Conservation (phyloP, 257 asterid species). For the Nicotiana tomentosiformis region DNA sequence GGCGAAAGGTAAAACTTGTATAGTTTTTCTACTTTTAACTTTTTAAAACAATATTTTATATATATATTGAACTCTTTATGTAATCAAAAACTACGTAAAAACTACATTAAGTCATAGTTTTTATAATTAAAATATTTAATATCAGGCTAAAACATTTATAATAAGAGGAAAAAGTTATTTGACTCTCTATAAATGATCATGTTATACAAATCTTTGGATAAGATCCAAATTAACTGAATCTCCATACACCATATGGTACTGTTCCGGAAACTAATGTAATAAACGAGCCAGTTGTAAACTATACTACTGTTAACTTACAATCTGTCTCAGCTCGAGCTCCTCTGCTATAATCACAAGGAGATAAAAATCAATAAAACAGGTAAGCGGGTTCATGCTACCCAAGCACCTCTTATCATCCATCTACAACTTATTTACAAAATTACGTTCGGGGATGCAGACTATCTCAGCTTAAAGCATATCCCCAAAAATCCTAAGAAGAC, state of each 20-base stretch:
- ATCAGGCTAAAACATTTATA: not conserved
- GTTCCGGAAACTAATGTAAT: not conserved
- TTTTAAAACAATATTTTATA: too few relatives aligned
- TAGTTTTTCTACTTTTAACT: too few relatives aligned
- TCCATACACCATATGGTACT: not conserved
- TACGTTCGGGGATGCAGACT: not conserved
- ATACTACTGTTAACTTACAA: not conserved
- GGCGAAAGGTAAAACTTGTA: too few relatives aligned
- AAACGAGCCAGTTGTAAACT: not conserved
- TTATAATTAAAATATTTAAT: not conserved
- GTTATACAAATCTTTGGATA: not conserved
- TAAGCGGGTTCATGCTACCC: not conserved
- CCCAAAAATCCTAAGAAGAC: conserved; percentile 33
- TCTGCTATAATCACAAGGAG: not conserved
- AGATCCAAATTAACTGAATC: not conserved
- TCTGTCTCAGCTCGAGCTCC: not conserved
- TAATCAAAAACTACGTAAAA: too few relatives aligned
- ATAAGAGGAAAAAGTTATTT: not conserved
- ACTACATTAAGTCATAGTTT: not conserved
- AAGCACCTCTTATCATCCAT: not conserved
- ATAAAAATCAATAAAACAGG: not conserved
- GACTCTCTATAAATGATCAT: not conserved
- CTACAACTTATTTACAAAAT: not conserved
- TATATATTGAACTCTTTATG: too few relatives aligned
- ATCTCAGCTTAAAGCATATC: conserved; percentile 16